Evolutionary conservation across 805 yeast genomes (phyloP), one percentile per base, ranked within the genome.

Genomic region (Cyberlindnera mississippiensis): DNA sequence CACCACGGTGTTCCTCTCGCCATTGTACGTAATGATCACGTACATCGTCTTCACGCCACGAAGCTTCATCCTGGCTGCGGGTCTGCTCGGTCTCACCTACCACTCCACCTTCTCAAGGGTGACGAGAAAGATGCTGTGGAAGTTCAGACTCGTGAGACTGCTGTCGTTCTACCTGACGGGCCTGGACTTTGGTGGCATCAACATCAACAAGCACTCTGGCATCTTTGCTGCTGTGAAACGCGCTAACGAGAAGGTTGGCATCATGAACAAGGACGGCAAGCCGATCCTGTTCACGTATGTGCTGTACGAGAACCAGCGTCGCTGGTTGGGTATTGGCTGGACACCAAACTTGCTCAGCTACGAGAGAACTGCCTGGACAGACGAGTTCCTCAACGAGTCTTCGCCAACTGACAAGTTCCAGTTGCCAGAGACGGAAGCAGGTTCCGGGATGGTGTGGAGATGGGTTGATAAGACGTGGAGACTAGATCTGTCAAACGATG

Each of bases 321-420:
- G 95, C 55, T 91, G 99, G 99, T 71, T 91, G 30, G 98, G 97
- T 12, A 86, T 91, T 53, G 99, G 99, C 11, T 91, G 99, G 99
- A 91, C 98, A 0, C 72, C 95, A 13, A 89, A 89, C 57, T 71
- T 93, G 59, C 72, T 93, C 48, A 82, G 95, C 37, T 91, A 91
- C 59, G 99, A 91, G 65, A 76, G 99, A 59, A 82, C 96, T 0
- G 83, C 98, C 4, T 91, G 98, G 97, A 90, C 98, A 0, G 99
- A 91, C 60, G 97, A 90, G 61, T 90, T 89, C 57, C 69, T 89
- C 48, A 91, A 90, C 62, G 96, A 89, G 59, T 76, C 87, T 1
- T 78, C 84, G 6, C 71, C 89, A 8, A 82, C 90, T 15, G 93
- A 84, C 6, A 65, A 72, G 15, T 91, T 91, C 63, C 78, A 80